phyloP scores from a whole-genome alignment of 192 early-diverging fungal genomes.

The Linnemannia elongata region DNA sequence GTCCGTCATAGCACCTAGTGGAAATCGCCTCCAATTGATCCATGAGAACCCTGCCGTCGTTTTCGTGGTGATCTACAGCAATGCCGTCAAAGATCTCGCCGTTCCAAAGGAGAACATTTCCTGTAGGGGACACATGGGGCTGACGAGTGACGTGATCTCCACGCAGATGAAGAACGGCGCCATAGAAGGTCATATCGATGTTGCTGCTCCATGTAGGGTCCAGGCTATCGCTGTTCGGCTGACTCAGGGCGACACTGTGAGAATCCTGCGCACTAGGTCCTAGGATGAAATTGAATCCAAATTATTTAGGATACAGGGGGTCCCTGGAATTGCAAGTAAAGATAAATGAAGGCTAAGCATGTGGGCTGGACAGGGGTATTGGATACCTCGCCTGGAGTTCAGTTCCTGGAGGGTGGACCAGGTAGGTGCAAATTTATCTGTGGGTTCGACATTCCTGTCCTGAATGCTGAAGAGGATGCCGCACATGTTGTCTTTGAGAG shows the following conservation, averaged over 20 bases:
- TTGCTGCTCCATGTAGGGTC: background rate
- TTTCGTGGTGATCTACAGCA: slow-evolving; percentile 59
- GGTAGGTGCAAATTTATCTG: slow-evolving; percentile 10
- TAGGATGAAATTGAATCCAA: slow-evolving; percentile 14
- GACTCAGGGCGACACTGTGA: slow-evolving; percentile 5
- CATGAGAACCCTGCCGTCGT: slow-evolving; percentile 47
- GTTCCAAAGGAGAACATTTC: slow-evolving; percentile 83
- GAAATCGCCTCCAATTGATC: slow-evolving; percentile 31
- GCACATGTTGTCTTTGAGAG: slow-evolving; percentile 51
- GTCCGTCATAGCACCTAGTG: background rate
- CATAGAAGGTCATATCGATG: slow-evolving; percentile 59
- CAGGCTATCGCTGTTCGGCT: background rate
- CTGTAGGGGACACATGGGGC: slow-evolving; percentile 64
- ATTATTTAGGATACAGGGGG: background rate
- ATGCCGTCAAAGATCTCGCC: slow-evolving; percentile 92
- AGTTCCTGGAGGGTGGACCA: slow-evolving; percentile 60
- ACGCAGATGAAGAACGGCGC: slow-evolving; percentile 79
- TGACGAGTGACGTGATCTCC: slow-evolving; percentile 69
- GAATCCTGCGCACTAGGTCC: slow-evolving; percentile 69
- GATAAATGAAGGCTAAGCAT: background rate
- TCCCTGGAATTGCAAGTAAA: background rate
- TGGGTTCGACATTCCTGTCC: background rate
- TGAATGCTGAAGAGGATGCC: slow-evolving; percentile 68
- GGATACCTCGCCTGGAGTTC: slow-evolving; percentile 65
- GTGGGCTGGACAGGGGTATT: background rate